Base-by-base conservation (phyloP, 2,329 filamentous ascomycete genomes). In the Metarhizium rileyi region DNA sequence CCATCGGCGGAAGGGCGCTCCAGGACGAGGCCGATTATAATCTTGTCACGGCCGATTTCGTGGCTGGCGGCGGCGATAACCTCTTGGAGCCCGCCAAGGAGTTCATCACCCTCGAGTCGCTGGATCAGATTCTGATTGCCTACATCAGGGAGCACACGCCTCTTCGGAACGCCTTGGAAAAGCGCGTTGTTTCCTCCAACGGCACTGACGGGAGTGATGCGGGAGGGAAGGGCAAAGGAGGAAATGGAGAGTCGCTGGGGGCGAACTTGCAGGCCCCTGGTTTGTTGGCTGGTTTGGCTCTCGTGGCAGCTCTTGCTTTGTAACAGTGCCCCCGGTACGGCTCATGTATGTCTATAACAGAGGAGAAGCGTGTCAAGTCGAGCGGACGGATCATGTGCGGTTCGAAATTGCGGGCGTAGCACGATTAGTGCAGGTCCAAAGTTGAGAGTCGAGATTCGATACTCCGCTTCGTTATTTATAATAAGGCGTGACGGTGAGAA, bases 61-160 rank as follows among this genome's bases (percentile, higher is more conserved):
- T 85, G 0, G 78, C 80, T 1, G 72, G 72, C 3, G 80, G 78
- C 2, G 82, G 81, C 14, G 82, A 85, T 56, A 83, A 82, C 58
- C 77, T 84, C 59, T 72, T 81, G 22, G 56, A 62, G n/a, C 40
- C 56, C 1, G 60, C 57, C 7, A 59, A 53, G 25, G 63, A 66
- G 47, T 73, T 74, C 42, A 63, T 70, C 27, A 68, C 66, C 5
- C 66, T 80, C 3, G 76, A 79, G 25, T 72, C 70, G 1, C 71
- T 78, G 60, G 77, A 78, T 41, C 70, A 79, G 57, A 74, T 80
- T 0, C 66, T 80, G 3, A 68, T 69, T 5, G 59, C 64, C 33
- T 81, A 82, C 55, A 69, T 83, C 38, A 53, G 67, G 52, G 63
- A 65, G 4, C 61, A 71, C 47, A 74, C 65, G 47, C 78, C 78